These are phyloP conservation scores for Globisporangium mamillatum DNA, from an alignment of 352 stramenopile species.

Conservation along the genomic window DNA sequence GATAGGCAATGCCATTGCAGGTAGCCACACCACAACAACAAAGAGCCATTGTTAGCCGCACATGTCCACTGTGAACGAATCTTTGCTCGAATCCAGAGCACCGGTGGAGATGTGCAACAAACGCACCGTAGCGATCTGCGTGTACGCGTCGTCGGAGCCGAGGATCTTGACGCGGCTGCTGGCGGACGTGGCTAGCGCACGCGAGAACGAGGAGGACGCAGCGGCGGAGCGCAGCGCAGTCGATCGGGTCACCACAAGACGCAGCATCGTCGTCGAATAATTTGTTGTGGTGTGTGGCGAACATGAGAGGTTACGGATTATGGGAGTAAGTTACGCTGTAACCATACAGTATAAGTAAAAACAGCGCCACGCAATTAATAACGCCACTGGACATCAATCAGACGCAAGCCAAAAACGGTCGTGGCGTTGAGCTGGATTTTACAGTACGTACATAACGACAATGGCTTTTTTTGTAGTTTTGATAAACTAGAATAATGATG, in stretches of 20 bases:
- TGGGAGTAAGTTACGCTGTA: neutral
- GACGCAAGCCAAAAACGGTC: too few relatives aligned
- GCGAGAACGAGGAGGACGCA: slow-evolving; percentile 18
- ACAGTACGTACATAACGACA: too few relatives aligned
- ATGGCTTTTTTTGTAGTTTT: neutral
- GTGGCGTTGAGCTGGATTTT: too few relatives aligned
- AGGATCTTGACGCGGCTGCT: slow-evolving; percentile 73
- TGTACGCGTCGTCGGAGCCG: slow-evolving; percentile 71
- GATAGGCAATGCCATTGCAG: neutral
- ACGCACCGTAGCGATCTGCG: slow-evolving; percentile 59
- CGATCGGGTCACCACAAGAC: slow-evolving; percentile 27
- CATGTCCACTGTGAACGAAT: neutral
- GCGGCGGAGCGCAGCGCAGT: slow-evolving; percentile 25
- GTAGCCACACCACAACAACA: neutral
- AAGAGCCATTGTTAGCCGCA: neutral
- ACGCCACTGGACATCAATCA: too few relatives aligned
- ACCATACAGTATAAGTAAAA: too few relatives aligned
- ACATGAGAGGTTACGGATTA: neutral
- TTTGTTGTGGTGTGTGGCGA: neutral
- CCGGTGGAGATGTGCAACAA: neutral
- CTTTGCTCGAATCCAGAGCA: neutral
- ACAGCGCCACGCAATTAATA: too few relatives aligned
- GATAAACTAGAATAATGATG: slow-evolving; percentile 1
- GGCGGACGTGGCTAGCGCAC: slow-evolving; percentile 34
- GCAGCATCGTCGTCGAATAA: slow-evolving; percentile 38